Conservation (phyloP, 169 alveolate genomes). For the Eimeria acervulina region DNA sequence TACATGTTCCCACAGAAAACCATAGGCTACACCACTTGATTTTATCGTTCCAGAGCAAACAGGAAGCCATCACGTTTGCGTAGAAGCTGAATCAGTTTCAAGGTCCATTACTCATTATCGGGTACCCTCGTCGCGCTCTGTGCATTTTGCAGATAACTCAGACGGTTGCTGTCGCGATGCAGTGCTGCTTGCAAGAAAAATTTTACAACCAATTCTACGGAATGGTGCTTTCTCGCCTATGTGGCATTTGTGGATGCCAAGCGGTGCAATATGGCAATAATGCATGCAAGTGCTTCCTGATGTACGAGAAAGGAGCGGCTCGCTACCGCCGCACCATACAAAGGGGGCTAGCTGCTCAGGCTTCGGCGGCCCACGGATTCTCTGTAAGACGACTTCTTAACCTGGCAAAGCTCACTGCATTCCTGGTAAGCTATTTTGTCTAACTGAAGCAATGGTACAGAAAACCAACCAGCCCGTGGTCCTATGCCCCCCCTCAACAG, state of each 20-base stretch:
- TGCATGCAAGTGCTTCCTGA: constrained; percentile 71
- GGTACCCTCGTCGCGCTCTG: neutral
- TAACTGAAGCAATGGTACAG: neutral
- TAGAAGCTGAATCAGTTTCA: neutral
- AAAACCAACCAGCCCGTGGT: neutral
- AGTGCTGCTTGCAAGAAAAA: constrained; percentile 73
- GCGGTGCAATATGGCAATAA: neutral
- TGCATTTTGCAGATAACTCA: constrained; percentile 49
- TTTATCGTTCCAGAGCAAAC: neutral
- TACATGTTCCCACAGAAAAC: neutral
- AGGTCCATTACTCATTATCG: neutral
- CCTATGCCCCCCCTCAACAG: neutral
- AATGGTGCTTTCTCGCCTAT: constrained; percentile 69
- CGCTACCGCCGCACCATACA: constrained; percentile 64
- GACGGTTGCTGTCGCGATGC: constrained; percentile 82
- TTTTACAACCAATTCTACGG: constrained; percentile 79
- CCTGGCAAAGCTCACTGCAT: constrained; percentile 80
- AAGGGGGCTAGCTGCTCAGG: constrained; percentile 83
- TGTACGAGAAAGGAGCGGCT: constrained; percentile 70
- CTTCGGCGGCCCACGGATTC: constrained; percentile 82
- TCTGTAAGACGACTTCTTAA: constrained; percentile 75
- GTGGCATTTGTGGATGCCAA: constrained; percentile 77
- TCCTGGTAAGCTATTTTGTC: constrained; percentile 45
- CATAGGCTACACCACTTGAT: neutral
- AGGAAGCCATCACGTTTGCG: neutral